Percentiles rank a stretch among this genome's conserved stretches.
phyloP scores from a whole-genome alignment of 495 filamentous ascomycete species.

The Astrothelium macrocarpum region DNA sequence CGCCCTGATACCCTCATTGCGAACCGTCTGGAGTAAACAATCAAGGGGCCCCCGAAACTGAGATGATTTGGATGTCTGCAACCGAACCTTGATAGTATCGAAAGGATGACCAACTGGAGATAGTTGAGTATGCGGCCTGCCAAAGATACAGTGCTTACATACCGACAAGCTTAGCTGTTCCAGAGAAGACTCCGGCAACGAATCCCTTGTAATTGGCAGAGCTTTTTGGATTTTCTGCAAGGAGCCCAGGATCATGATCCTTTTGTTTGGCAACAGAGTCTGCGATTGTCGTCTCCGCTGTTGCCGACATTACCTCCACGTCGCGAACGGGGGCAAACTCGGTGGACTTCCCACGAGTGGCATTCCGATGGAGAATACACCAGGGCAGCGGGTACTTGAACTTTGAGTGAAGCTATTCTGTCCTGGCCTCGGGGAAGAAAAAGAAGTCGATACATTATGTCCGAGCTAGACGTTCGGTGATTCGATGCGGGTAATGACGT shows the following conservation, averaged over 20 bases:
- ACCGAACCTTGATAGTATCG: slow-evolving; percentile 91
- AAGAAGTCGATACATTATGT: not conserved
- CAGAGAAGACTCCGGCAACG: slow-evolving; percentile 87
- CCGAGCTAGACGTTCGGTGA: not conserved
- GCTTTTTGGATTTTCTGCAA: slow-evolving; percentile 8
- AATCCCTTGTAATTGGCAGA: slow-evolving; percentile 71
- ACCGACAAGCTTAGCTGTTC: slow-evolving; percentile 85
- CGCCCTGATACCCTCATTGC: slow-evolving; percentile 67
- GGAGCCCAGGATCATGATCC: slow-evolving; percentile 6
- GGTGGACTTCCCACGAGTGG: not conserved
- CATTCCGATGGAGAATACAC: slow-evolving; percentile 2
- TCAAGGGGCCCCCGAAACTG: slow-evolving; percentile 83
- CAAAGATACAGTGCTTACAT: slow-evolving; percentile 21
- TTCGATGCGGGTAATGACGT: not conserved
- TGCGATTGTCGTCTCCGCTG: not conserved
- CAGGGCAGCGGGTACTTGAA: not conserved
- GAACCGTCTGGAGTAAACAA: slow-evolving; percentile 70
- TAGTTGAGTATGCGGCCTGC: not conserved
- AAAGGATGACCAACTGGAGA: slow-evolving; percentile 64
- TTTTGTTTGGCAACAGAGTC: slow-evolving; percentile 6
- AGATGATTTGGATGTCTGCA: slow-evolving; percentile 70
- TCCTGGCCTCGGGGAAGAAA: not conserved
- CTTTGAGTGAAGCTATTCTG: not conserved
- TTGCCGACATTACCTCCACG: slow-evolving; percentile 8
- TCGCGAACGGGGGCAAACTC: not conserved